Evolutionary conservation across 148 eudicot species (phyloP), one percentile per base, ranked within the genome.

Genomic region (Silene uniflora): DNA sequence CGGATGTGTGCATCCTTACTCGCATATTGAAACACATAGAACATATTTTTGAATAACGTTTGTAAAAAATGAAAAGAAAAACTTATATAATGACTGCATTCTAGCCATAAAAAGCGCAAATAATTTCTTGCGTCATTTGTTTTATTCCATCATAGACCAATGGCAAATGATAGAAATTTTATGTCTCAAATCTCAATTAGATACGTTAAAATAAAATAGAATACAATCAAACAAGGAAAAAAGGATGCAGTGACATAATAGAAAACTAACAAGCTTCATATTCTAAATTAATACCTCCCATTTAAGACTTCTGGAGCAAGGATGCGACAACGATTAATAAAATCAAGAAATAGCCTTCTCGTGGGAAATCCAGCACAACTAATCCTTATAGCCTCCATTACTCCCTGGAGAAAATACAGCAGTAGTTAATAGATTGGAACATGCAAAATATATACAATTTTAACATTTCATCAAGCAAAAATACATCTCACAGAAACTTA

Each of bases 331-430:
- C 97, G 96, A 49, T 75, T 66, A 61, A 89, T 67, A 63, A 95
- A 95, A 74, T 92, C 98, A 74, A 84, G 81, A 81, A 92, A 95
- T 60, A 80, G 80, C 82, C 88, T 92, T 81, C 96, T 86, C 24
- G 98, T 95, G 73, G 97, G 98, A 79, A 78, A 95, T 74, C 98
- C 97, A 79, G 97, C 97, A 78, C 96, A 90, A 81, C 98, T 95
- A 80, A 95, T 95, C 81, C 98, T 90, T 77, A 95, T 95, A 75
- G 98, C 98, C 82, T 95, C 98, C 98, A 92, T 87, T 76, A 95
- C 97, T 77, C 98, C 98, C 98, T 95, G 80, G 71, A 73, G 73
- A 27, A n/a, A 65, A 80, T 63, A 16, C 46, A 77, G 62, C 55
- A 61, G 71, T 63, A 61, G 62, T 52, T 39, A 82, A 75, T n/a